phyloP scores from a whole-genome alignment of 345 rosid species.

The Acer negundo region DNA sequence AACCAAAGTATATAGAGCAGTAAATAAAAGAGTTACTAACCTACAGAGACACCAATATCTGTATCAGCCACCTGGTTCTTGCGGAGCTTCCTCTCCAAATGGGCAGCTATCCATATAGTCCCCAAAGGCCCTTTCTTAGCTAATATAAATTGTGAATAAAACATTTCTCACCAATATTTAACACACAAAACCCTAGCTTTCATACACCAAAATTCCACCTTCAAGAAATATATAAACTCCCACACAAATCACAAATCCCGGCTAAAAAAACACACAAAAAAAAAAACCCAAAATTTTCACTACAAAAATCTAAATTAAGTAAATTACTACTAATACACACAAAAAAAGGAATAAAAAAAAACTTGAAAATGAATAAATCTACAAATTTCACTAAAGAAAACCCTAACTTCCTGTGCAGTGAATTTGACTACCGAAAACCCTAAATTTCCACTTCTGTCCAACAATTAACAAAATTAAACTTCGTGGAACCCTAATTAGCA shows the following conservation, averaged over 20 bases:
- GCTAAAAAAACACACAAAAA: background rate
- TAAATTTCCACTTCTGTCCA: slow-evolving; percentile 2
- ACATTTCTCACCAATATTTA: slow-evolving; percentile 53
- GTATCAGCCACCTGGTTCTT: slow-evolving; percentile 99
- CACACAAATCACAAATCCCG: background rate
- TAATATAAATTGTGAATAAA: slow-evolving; percentile 97
- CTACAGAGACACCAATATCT: slow-evolving; percentile 98
- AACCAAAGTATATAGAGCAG: background rate
- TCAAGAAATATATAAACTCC: slow-evolving; percentile 8
- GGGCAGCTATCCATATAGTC: slow-evolving; percentile 99
- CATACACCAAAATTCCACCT: slow-evolving; percentile 31
- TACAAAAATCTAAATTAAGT: background rate
- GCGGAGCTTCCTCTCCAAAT: slow-evolving; percentile 98
- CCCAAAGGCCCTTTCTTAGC: slow-evolving; percentile 99
- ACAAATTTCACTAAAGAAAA: slow-evolving; percentile 4
- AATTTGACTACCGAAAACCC: slow-evolving; percentile 11
- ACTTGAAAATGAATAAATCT: background rate
- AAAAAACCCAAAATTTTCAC: slow-evolving; percentile 15
- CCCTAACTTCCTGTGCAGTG: slow-evolving; percentile 12
- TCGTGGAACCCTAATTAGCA: slow-evolving; percentile 7
- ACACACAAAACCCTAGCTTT: slow-evolving; percentile 31
- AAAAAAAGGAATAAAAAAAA: background rate
- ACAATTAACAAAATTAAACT: background rate
- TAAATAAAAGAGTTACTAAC: slow-evolving; percentile 44
- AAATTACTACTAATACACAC: background rate